A percentile compares a stretch with the other conserved stretches of the same genome.
Evolutionary conservation across 2,329 filamentous ascomycete species (phyloP).

Genomic region (Penicillium janthinellum): DNA sequence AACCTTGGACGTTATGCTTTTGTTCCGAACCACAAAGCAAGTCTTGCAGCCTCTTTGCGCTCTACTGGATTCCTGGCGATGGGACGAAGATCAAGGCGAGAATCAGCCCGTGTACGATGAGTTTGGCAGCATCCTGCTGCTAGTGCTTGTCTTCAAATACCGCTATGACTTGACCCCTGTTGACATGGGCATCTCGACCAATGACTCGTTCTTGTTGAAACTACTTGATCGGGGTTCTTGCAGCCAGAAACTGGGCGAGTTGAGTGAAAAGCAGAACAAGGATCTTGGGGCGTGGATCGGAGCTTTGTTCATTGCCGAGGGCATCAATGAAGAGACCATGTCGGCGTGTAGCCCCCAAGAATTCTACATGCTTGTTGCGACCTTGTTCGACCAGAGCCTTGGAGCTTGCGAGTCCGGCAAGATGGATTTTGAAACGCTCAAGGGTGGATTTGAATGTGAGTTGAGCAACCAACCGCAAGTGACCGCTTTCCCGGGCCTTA

Average conservation of each 20-base stretch:
- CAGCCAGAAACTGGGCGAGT: conserved; percentile 52
- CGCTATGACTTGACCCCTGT: conserved; percentile 57
- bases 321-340: conserved; percentile 66
- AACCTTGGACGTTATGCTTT: conserved; percentile 60
- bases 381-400: conserved; percentile 63
- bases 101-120: conserved; percentile 68
- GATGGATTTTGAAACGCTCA: conserved; percentile 60
- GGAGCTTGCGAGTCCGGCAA: conserved; percentile 59
- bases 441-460: conserved; percentile 64
- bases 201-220: conserved; percentile 58
- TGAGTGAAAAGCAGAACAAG: conserved; percentile 58
- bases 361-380: conserved; percentile 64
- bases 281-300: conserved; percentile 63
- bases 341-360: conserved; percentile 65
- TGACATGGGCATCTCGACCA: conserved; percentile 55
- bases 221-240: conserved; percentile 51
- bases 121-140: conserved; percentile 62
- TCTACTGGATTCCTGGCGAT: conserved; percentile 64
- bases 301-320: conserved; percentile 63
- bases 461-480: not conserved
- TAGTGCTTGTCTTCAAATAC: conserved; percentile 60
- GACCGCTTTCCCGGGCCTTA: not conserved
- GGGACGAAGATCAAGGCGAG: conserved; percentile 66
- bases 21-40: conserved; percentile 60
- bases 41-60: conserved; percentile 61